Evolutionary conservation across 2,329 filamentous ascomycete species (phyloP).

Genomic region (Stemphylium lycopersici): DNA sequence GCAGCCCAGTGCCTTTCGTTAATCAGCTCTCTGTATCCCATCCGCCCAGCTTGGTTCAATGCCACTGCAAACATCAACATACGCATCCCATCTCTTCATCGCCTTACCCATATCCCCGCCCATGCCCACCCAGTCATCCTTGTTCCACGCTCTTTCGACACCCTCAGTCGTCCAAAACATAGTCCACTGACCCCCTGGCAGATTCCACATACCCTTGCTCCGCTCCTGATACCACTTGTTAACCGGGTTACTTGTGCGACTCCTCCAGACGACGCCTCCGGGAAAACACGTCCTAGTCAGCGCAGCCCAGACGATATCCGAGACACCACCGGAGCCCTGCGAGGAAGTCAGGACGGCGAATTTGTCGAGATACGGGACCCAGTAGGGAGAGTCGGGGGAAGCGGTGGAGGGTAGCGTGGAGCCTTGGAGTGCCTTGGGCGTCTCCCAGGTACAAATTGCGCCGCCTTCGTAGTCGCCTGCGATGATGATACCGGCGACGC

Average conservation of each 20-base stretch:
- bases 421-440: conserved; percentile 63
- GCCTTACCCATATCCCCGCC: conserved; percentile 52
- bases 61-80: conserved; percentile 55
- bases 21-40: conserved; percentile 32
- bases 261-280: conserved; percentile 88
- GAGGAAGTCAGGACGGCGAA: conserved; percentile 89
- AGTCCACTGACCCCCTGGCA: conserved; percentile 85
- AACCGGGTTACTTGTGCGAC: conserved; percentile 87
- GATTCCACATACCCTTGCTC: conserved; percentile 79
- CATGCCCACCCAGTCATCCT: conserved; percentile 53
- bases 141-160: conserved; percentile 58
- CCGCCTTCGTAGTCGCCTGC: conserved; percentile 97
- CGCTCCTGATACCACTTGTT: conserved; percentile 99
- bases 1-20: too few relatives aligned
- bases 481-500: conserved; percentile 89
- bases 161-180: conserved; percentile 97
- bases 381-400: conserved; percentile 56
- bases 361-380: conserved; percentile 93
- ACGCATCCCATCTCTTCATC: conserved; percentile 54
- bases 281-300: conserved; percentile 93
- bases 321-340: conserved; percentile 90
- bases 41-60: conserved; percentile 59
- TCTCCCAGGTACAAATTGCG: conserved; percentile 93
- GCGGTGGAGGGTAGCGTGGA: not conserved
- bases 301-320: conserved; percentile 93